Evolutionary conservation across 1,284 basidiomycete species (phyloP), one percentile per base, ranked within the genome.

Genomic region (Austroboletus novae-zelandiae): DNA sequence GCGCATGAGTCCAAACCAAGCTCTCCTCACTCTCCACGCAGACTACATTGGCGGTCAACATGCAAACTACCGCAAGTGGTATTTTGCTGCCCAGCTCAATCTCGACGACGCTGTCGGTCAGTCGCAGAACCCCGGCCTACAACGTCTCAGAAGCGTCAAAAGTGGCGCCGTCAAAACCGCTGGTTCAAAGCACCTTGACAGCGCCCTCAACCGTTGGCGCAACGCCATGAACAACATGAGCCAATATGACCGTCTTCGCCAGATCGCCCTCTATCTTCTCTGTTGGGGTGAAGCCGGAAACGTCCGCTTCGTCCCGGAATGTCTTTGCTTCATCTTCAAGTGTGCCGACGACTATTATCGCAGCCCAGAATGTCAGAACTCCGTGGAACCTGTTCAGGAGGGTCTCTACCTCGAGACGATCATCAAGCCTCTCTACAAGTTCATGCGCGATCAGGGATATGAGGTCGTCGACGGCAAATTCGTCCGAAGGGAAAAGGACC

Each of bases 271-370:
- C 30, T 99, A 88, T 71, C 82, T 99, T 43, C 81, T 99, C 45
- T 98, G 94, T 69, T 99, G 97, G 96, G 96, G 95, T 58, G 96
- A 99, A 74, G 96, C 90, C 2, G 95, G 94, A 47, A 97, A 99
- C 67, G 91, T 99, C 51, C 89, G 96, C 52, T 98, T 98, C 73
- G 89, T 93, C 35, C 95, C 97, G 23, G 96, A 99, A 69, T 94
- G 91, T 65, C 75, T 99, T 48, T 98, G 96, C 76, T 99, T 98
- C 82, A 96, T 99, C 70, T 99, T 99, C 88, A 99, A 99, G 75
- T 99, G 96, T 65, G 96, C 97, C 47, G 96, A 99, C 71, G 96
- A 99, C 74, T 99, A 98, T 71, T 99, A 99, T 71, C 92, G 96
- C 58, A 95, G 92, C 53, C 87, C 95, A 32, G 97, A 99, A 70